Evolutionary conservation across 225 moss, liverwort and hornwort genomes (phyloP).

Genomic region (Lunularia cruciata): DNA sequence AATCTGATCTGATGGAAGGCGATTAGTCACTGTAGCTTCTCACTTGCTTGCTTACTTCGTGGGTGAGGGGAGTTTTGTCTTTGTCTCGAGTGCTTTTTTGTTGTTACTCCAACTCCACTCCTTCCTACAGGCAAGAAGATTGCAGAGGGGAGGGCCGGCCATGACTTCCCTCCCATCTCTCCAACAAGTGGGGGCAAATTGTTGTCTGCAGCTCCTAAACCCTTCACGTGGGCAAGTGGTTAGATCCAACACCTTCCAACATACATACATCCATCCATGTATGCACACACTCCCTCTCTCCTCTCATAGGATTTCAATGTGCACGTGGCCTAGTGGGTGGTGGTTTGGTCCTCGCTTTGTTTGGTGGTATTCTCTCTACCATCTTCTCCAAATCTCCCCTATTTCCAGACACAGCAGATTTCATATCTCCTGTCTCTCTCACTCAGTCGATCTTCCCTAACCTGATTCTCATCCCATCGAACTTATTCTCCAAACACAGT

Average conservation of each 20-base stretch:
- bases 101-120: not conserved
- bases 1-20: too few species aligned
- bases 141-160: not conserved
- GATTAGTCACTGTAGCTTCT: too few species aligned
- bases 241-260: not conserved
- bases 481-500: too few species aligned
- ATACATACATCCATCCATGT: too few species aligned
- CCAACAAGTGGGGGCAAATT: constrained; percentile 2
- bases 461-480: too few species aligned
- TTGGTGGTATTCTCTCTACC: not conserved
- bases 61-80: not conserved
- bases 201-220: constrained; percentile 3
- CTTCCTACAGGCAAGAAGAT: not conserved
- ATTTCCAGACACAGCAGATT: not conserved
- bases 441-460: too few species aligned
- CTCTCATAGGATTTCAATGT: not conserved
- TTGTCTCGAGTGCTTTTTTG: constrained; percentile 5
- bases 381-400: not conserved
- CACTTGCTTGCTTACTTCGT: not conserved
- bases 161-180: not conserved
- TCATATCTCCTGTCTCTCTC: too few species aligned
- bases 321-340: not conserved
- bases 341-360: not conserved
- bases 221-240: constrained; percentile 11
- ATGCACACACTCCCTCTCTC: too few species aligned